phyloP scores from a whole-genome alignment of 768 basidiomycete species.

The Nidularia pulvinata region DNA sequence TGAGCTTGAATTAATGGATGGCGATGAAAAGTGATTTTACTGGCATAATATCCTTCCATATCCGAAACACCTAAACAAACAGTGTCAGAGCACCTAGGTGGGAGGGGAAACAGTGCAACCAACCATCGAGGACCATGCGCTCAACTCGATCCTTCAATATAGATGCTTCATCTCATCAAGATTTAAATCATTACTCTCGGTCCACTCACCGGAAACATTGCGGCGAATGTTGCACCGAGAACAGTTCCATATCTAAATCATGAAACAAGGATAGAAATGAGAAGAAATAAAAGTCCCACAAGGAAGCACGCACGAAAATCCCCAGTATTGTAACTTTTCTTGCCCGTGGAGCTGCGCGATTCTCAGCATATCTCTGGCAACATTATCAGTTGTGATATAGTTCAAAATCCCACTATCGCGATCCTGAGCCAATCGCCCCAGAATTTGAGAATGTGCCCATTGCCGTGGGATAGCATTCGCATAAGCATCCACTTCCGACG shows the following conservation, averaged over 20 bases:
- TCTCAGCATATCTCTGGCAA: slow-evolving; percentile 33
- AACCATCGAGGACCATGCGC: slow-evolving; percentile 31
- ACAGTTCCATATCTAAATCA: slow-evolving; percentile 18
- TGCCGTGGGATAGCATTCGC: slow-evolving; percentile 18
- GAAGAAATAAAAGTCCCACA: neutral
- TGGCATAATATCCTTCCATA: slow-evolving; percentile 28
- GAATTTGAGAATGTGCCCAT: slow-evolving; percentile 28
- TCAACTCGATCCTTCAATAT: slow-evolving; percentile 30
- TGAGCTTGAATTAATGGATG: too few relatives aligned
- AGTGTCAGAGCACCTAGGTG: too few relatives aligned
- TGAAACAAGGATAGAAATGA: neutral
- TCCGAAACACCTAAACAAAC: slow-evolving; percentile 24
- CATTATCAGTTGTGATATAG: slow-evolving; percentile 34
- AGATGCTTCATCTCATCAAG: neutral
- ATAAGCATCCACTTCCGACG: slow-evolving; percentile 15
- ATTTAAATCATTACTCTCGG: neutral
- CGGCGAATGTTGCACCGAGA: slow-evolving; percentile 26
- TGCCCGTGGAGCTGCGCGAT: slow-evolving; percentile 26
- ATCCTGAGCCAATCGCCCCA: slow-evolving; percentile 26
- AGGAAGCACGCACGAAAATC: slow-evolving; percentile 17
- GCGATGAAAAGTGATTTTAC: too few relatives aligned
- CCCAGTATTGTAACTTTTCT: slow-evolving; percentile 29
- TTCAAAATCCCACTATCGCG: slow-evolving; percentile 18
- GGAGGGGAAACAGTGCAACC: too few relatives aligned
- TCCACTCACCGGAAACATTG: slow-evolving; percentile 25